These are phyloP conservation scores for Aureobasidium sp. DNA, from an alignment of 2,329 filamentous ascomycete genomes.

Conservation along the genomic window DNA sequence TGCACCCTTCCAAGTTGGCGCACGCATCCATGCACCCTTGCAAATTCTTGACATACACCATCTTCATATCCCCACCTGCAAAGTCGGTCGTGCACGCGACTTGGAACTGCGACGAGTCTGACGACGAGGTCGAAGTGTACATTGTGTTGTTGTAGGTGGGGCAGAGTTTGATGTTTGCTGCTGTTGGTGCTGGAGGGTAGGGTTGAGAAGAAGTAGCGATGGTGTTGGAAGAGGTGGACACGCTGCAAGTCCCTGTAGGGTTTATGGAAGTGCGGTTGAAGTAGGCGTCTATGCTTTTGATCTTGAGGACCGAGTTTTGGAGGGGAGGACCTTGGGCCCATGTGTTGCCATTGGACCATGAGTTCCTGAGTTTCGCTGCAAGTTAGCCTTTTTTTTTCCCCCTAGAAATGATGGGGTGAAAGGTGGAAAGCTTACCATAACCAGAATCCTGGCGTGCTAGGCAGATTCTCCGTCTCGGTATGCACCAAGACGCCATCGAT, in stretches of 20 bases:
- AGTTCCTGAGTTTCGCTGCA: no score
- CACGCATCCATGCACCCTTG: background rate
- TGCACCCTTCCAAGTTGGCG: background rate
- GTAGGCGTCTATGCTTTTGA: conserved; percentile 69
- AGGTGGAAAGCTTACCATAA: conserved; percentile 53
- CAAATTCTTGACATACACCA: background rate
- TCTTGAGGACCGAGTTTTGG: conserved; percentile 53
- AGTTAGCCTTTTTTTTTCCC: no score
- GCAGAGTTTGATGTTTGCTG: background rate
- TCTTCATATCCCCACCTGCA: conserved; percentile 4
- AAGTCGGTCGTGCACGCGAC: background rate
- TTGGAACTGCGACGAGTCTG: background rate
- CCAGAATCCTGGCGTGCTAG: conserved; percentile 55
- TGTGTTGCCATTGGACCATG: conserved; percentile 59
- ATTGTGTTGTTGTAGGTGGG: background rate
- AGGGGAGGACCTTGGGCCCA: conserved; percentile 67
- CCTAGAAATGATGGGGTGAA: no score
- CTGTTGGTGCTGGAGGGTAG: background rate
- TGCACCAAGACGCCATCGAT: conserved; percentile 58
- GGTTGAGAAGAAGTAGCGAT: background rate
- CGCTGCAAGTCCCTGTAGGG: background rate
- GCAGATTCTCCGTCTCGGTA: conserved; percentile 39
- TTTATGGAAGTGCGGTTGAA: background rate
- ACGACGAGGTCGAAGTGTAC: background rate
- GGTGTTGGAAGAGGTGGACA: background rate